Evolutionary conservation across 805 yeast genomes (phyloP).

Genomic region (Pichia kluyveri): DNA sequence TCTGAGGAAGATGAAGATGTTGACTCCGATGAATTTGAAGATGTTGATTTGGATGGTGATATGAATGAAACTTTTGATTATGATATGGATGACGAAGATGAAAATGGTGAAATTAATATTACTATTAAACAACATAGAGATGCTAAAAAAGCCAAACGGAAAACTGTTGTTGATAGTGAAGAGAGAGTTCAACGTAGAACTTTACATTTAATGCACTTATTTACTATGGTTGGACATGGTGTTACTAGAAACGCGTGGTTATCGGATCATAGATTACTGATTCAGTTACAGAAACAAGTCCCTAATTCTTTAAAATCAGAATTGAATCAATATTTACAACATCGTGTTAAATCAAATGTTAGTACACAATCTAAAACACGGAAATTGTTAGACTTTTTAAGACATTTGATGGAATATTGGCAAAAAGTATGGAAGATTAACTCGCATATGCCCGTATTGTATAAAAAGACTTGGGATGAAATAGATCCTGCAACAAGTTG

Average conservation of each 20-base stretch:
- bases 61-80: not conserved
- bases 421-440: constrained; percentile 21
- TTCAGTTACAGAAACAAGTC: constrained; percentile 34
- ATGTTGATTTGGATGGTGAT: constrained; percentile 24
- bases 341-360: constrained; percentile 11
- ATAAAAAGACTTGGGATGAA: constrained; percentile 42
- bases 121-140: constrained; percentile 11
- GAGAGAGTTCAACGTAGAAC: constrained; percentile 44
- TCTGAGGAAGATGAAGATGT: constrained; percentile 26
- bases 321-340: constrained; percentile 26
- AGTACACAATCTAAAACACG: constrained; percentile 43
- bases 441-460: constrained; percentile 38
- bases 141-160: constrained; percentile 19
- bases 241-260: constrained; percentile 68
- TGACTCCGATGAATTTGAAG: constrained; percentile 33
- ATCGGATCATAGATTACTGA: constrained; percentile 35
- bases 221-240: constrained; percentile 59
- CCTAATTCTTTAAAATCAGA: constrained; percentile 39
- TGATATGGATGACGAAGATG: constrained; percentile 5
- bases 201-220: constrained; percentile 52
- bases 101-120: constrained; percentile 16
- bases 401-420: constrained; percentile 60
- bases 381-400: constrained; percentile 67
- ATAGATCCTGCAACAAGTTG: constrained; percentile 14
- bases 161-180: constrained; percentile 37